Conservation (phyloP, 2,329 filamentous ascomycete species). For the Ploettnerulaceae sp. region DNA sequence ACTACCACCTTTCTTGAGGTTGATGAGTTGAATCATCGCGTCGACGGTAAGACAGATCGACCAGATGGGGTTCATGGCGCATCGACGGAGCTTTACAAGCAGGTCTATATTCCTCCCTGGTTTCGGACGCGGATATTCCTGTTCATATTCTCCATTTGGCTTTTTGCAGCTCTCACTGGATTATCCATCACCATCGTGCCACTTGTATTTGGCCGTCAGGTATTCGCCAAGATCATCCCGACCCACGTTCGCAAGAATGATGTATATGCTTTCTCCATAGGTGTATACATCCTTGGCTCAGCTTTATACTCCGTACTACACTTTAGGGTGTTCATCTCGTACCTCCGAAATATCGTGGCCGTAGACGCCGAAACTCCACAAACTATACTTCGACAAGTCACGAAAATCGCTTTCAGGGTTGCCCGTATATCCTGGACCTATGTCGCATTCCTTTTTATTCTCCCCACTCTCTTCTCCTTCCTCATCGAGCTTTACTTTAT, state of each 20-base stretch:
- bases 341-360: slow-evolving; percentile 27
- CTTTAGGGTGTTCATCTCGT: slow-evolving; percentile 36
- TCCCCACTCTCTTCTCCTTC: slow-evolving; percentile 75
- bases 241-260: slow-evolving; percentile 76
- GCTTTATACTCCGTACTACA: slow-evolving; percentile 58
- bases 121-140: slow-evolving; percentile 76
- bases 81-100: slow-evolving; percentile 45
- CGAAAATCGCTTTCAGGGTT: slow-evolving; percentile 19
- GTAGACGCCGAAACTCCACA: slow-evolving; percentile 28
- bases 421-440: slow-evolving; percentile 67
- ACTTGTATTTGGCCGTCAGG: slow-evolving; percentile 73
- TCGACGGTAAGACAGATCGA: slow-evolving; percentile 53
- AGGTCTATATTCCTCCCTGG: slow-evolving; percentile 77
- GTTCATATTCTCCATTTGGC: slow-evolving; percentile 88
- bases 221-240: slow-evolving; percentile 72
- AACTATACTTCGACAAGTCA: slow-evolving; percentile 25
- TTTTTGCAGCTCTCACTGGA: slow-evolving; percentile 85
- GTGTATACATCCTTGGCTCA: slow-evolving; percentile 74
- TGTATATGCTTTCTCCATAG: slow-evolving; percentile 91
- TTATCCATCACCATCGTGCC: slow-evolving; percentile 82
- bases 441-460: slow-evolving; percentile 65
- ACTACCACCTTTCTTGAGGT: slow-evolving; percentile 75
- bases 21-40: slow-evolving; percentile 58
- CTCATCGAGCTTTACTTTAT: slow-evolving; percentile 85
- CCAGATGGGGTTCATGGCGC: slow-evolving; percentile 52